These are phyloP conservation scores for Erysimum cheiranthoides DNA, from an alignment of 345 rosid genomes.

Conservation along the genomic window DNA sequence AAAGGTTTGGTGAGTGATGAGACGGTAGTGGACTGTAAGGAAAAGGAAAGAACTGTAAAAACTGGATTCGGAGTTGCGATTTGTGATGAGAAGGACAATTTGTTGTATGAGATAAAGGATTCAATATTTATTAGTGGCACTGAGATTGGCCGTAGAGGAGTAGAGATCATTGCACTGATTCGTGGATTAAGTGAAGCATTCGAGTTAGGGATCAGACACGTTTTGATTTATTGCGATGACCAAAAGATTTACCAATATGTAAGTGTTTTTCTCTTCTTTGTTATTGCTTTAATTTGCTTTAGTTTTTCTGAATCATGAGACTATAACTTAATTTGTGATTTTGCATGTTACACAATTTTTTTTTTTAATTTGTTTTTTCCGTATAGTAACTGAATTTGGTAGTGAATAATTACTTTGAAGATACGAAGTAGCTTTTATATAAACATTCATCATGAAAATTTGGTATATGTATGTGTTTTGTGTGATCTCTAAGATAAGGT, in stretches of 20 bases:
- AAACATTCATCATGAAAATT: too few relatives aligned
- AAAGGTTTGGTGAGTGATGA: conserved; percentile 15
- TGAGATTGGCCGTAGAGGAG: neutral
- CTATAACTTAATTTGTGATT: neutral
- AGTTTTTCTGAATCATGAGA: too few relatives aligned
- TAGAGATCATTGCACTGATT: conserved; percentile 17
- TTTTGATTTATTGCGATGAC: conserved; percentile 21
- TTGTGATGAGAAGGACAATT: neutral
- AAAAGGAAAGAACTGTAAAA: neutral
- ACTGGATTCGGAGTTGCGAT: conserved; percentile 13
- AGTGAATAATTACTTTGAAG: too few relatives aligned
- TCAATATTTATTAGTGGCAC: neutral
- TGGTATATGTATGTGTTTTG: too few relatives aligned
- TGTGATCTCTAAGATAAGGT: too few relatives aligned
- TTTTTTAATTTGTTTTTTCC: too few relatives aligned
- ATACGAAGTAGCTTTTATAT: too few relatives aligned
- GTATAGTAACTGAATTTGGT: neutral
- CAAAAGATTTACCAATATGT: neutral
- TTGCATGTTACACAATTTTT: too few relatives aligned
- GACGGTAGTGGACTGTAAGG: neutral
- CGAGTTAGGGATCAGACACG: conserved; percentile 4
- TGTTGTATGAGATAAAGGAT: conserved; percentile 25
- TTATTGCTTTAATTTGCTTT: neutral
- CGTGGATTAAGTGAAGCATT: conserved; percentile 25
- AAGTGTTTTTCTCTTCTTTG: conserved; percentile 11